phyloP scores from a whole-genome alignment of 129 eudicot species.

The Oenanthe sinensis region DNA sequence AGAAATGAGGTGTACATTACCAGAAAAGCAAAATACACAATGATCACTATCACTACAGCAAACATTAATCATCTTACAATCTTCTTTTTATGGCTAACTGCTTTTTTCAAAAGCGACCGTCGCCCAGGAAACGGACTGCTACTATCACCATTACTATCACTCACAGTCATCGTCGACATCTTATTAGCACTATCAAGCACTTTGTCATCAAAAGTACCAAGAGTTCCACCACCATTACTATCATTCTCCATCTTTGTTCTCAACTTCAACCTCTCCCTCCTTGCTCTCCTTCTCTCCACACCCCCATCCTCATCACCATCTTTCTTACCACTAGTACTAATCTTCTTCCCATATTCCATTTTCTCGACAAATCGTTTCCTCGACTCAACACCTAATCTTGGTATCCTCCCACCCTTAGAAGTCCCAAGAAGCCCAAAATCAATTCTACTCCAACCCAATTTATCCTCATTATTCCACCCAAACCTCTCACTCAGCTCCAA shows the following conservation, averaged over 20 bases:
- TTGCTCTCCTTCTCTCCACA: slow-evolving; percentile 33
- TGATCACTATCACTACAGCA: neutral
- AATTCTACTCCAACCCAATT: slow-evolving; percentile 50
- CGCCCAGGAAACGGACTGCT: slow-evolving; percentile 52
- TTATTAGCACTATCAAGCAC: neutral
- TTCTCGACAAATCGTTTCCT: neutral
- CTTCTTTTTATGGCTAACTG: slow-evolving; percentile 20
- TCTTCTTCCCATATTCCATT: neutral
- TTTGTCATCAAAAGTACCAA: neutral
- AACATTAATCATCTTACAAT: neutral
- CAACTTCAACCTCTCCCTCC: slow-evolving; percentile 37
- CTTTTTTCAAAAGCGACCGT: slow-evolving; percentile 35
- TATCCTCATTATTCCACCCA: slow-evolving; percentile 59
- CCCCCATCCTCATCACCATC: neutral
- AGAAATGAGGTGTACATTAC: neutral
- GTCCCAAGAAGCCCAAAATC: slow-evolving; percentile 61
- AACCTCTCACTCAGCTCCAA: slow-evolving; percentile 47
- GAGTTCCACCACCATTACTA: neutral
- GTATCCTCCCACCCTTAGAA: slow-evolving; percentile 52
- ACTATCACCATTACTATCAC: neutral
- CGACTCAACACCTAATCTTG: slow-evolving; percentile 21
- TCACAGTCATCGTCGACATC: neutral
- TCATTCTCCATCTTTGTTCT: slow-evolving; percentile 13
- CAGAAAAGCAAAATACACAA: neutral
- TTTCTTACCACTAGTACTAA: neutral